Evolutionary conservation across 306 rosid species (phyloP).

Genomic region (Quercus rubra): DNA sequence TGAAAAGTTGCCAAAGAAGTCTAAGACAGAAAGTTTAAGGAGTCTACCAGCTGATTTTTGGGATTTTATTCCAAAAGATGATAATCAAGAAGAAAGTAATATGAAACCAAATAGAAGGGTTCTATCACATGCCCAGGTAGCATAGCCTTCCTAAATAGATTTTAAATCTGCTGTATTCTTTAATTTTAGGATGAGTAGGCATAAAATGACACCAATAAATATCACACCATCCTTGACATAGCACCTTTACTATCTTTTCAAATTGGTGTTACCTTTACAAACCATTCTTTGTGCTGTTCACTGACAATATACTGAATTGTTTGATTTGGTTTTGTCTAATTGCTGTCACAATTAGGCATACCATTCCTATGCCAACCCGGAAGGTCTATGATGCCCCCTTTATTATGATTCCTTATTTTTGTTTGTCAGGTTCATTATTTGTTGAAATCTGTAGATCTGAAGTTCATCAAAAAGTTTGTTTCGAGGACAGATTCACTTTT

Average conservation of each 20-base stretch:
- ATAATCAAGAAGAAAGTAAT: conserved; percentile 54
- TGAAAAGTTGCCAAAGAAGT: conserved; percentile 36
- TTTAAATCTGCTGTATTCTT: neutral
- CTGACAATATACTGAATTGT: neutral
- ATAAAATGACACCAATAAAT: no score
- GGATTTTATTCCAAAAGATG: conserved; percentile 69
- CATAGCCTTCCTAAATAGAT: conserved; percentile 1
- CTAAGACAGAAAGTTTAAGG: conserved; percentile 28
- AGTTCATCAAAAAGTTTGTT: conserved; percentile 55
- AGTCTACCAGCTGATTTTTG: conserved; percentile 73
- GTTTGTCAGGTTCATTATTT: conserved; percentile 63
- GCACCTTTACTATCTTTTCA: neutral
- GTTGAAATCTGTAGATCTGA: conserved; percentile 60
- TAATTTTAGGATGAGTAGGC: neutral
- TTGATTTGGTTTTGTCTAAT: neutral
- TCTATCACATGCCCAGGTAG: conserved; percentile 84
- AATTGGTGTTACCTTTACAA: neutral
- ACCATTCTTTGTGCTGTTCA: neutral
- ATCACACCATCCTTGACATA: neutral
- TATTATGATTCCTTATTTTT: conserved; percentile 10
- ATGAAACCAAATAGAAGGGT: conserved; percentile 48
- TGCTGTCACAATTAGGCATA: conserved; percentile 4
- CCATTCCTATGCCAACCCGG: conserved; percentile 4
- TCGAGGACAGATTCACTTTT: conserved; percentile 43
- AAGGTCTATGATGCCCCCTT: conserved; percentile 2